Evolutionary conservation across 1,139 yeast genomes (phyloP), one percentile per base, ranked within the genome.

Genomic region (Lodderomyces orthopsilosis): DNA sequence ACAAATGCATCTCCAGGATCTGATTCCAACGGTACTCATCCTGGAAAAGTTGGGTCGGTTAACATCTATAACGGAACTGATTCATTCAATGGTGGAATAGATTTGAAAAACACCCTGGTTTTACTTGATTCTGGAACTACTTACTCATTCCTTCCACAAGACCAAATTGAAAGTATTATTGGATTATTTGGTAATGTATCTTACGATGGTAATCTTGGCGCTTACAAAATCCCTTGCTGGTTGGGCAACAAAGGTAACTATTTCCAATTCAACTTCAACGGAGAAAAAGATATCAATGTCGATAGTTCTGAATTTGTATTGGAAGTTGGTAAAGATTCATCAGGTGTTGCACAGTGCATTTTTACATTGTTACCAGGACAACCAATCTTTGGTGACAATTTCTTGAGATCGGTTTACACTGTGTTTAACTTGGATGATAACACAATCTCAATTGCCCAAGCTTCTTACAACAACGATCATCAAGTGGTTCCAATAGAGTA

Each of bases 101-200:
- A 38, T 35, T 37, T 38, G 14, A 32, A 35, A 5, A 40, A 46
- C 18, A 33, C 37, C 4, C 52, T 63, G 30, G 68, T 65, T 23
- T 52, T 66, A 35, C 56, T 70, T 24, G 76, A 70, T 48, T 65
- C 74, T 4, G 76, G 76, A 33, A 66, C 75, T 23, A 69, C 75
- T 13, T 60, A 65, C 44, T 55, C 64, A 30, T 57, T 55, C 46
- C 56, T 69, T 27, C 62, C 63, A 6, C 44, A 51, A 21, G 53
- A 51, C 4, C 51, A 57, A 23, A 44, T 60, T 33, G 40, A 45
- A 9, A 36, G 48, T 10, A 42, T 64, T 30, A 54, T 57, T 6
- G 34, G 43, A 4, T 37, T 49, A 14, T 41, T 63, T 35, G 55
- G 55, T 12, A 44, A 44, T 38, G 44, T 43, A 15, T 37, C 47